Evolutionary conservation across 2,329 filamentous ascomycete genomes (phyloP).

Genomic region (Colletotrichum liaoningense): DNA sequence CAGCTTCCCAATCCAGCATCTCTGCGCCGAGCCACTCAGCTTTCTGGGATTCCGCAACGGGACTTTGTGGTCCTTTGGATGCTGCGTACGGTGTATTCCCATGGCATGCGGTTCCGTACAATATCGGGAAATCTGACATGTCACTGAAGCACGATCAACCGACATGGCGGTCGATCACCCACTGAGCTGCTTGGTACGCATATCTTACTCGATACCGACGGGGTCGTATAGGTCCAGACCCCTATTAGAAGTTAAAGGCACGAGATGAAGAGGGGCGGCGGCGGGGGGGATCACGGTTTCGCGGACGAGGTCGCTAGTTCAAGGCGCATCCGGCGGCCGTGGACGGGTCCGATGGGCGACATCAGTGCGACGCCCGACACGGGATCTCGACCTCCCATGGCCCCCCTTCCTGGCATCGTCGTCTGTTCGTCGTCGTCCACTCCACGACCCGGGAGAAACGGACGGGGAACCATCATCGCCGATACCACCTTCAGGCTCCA

Average conservation of each 20-base stretch:
- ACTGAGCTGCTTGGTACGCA: constrained; percentile 1
- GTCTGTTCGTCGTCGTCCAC: neutral
- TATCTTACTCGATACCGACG: constrained; percentile 1
- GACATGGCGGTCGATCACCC: constrained; percentile 31
- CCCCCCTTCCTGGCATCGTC: constrained; percentile 1
- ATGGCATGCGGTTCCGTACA: neutral
- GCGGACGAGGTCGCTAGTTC: constrained; percentile 3
- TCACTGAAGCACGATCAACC: constrained; percentile 32
- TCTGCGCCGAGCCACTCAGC: constrained; percentile 26
- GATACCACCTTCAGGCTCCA: neutral
- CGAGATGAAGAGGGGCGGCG: neutral
- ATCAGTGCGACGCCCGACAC: constrained; percentile 23
- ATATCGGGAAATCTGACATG: constrained; percentile 29
- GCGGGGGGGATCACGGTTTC: neutral
- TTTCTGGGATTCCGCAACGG: neutral
- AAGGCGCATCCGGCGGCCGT: constrained; percentile 8
- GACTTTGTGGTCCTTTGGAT: neutral
- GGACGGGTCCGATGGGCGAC: constrained; percentile 19
- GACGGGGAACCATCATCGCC: neutral
- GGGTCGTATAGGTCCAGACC: neutral
- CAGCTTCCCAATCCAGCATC: constrained; percentile 21
- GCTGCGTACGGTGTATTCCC: neutral
- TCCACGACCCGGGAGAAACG: neutral
- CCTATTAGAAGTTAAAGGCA: neutral
- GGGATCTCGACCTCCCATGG: neutral